Base-by-base conservation (phyloP, 345 rosid species). In the Turritis glabra region DNA sequence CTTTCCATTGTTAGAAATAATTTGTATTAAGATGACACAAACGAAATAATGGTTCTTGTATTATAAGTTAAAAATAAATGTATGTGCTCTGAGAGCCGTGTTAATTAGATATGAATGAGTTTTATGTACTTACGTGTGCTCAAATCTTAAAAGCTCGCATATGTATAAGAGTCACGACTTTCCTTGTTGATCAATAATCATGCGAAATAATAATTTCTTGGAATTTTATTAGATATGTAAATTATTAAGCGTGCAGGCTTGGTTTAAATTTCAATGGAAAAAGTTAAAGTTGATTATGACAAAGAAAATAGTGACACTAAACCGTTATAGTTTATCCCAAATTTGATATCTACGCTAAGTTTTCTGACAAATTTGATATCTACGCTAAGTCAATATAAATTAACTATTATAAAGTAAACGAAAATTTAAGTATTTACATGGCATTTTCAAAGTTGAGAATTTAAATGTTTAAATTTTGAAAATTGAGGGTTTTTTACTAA, bases 171-270 rank as follows among this genome's bases (percentile, higher is more conserved):
- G n/a, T n/a, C n/a, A n/a, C 52, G 33, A 40, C 15, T 62, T 52
- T 40, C 54, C 17, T 47, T 55, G 29, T 21, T 43, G 25, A 22
- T 72, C 46, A 29, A 40, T 26, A 47, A 54, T 54, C 57, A 64
- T 17, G 64, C 30, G n/a, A 21, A 21, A 22, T 27, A 11, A 2
- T 52, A 0, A 62, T 40, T 52, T 64, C 12, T 64, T 64, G 25
- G 17, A 26, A 64, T 40, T 41, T 37, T 18, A 50, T 27, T 9
- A 17, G 37, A 62, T 15, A 26, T 38, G 32, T 61, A 2, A 12
- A 6, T 19, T 8, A 41, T 73, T 29, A 64, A 64, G 57, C 65
- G 48, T 55, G 77, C 64, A 41, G 25, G 25, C 32, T 62, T 40
- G 29, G 32, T 18, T 41, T 64, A 13, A 5, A 35, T 5, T 35